Base-by-base conservation (phyloP, 2,329 filamentous ascomycete genomes). In the Cladorrhinum sp. region DNA sequence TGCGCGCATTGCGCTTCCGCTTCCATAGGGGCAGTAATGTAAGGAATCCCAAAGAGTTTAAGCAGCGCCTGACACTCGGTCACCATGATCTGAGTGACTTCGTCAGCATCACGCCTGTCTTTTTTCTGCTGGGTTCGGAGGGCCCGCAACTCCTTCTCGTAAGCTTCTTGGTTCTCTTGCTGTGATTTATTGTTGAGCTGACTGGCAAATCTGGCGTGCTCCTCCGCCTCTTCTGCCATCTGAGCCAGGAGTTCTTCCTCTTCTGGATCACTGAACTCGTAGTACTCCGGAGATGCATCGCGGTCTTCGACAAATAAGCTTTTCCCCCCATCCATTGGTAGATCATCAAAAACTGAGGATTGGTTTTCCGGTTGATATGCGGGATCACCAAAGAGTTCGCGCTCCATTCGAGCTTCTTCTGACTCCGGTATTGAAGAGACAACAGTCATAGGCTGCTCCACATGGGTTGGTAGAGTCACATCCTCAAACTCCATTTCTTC, bases 1-100 rank as follows among this genome's bases (percentile, higher is more conserved):
- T 96, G 91, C 0, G 95, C 95, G 70, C 95, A 99, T 73, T 99
- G 95, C 0, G 95, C 95, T 79, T 99, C 95, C 0, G 95, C 95
- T 81, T 99, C 95, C 95, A 98, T 98, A 0, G 96, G 96, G 0
- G 95, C 95, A 0, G 93, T 99, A 67, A 99, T 89, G 71, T 99
- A 99, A 0, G 95, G 95, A 10, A 99, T 85, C 0, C 95, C 95
- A 73, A 99, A 99, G 8, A 97, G 84, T 4, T 87, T 84, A 20
- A 99, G 84, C 0, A 99, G 83, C 50, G 95, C 89, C 72, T 99
- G 95, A 65, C 95, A 98, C 75, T 99, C 96, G 0, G 88, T 86
- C 45, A 98, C 87, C 95, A 99, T 99, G 66, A 93, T 89, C 66
- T 96, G 91, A 0, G 93, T 96, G 3, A 99, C 93, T 74, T 99